Percentiles rank a stretch among this genome's conserved stretches.
Conservation (phyloP, 1,284 basidiomycete species). For the Farysia itapuensis region DNA sequence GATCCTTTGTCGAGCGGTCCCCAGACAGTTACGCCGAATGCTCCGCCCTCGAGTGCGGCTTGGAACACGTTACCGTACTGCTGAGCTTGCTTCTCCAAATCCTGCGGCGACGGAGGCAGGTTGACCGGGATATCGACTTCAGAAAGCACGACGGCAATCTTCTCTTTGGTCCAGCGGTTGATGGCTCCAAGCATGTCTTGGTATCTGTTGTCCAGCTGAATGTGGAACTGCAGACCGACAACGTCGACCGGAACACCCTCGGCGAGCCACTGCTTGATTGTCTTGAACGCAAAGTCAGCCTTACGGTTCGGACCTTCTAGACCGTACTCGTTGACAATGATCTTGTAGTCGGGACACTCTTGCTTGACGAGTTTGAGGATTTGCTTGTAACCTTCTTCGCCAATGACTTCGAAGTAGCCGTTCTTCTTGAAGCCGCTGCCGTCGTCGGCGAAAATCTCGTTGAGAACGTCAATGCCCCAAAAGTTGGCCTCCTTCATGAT, state of each 20-base stretch:
- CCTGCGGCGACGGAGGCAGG: constrained; percentile 14
- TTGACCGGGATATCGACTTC: constrained; percentile 30
- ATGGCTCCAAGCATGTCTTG: constrained; percentile 26
- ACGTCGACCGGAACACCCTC: constrained; percentile 21
- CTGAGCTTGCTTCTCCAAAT: constrained; percentile 32
- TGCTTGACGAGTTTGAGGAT: constrained; percentile 27
- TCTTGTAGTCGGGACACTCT: constrained; percentile 21
- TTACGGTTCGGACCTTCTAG: constrained; percentile 22
- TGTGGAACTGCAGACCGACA: constrained; percentile 32
- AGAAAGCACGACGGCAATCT: constrained; percentile 27
- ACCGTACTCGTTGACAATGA: constrained; percentile 37
- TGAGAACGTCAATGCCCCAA: constrained; percentile 33
- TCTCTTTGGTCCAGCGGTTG: constrained; percentile 18
- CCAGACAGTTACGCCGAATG: constrained; percentile 21
- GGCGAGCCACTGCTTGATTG: constrained; percentile 29
- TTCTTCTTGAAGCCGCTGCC: constrained; percentile 34
- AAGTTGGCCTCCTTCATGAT: constrained; percentile 35
- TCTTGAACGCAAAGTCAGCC: constrained; percentile 35
- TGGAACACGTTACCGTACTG: constrained; percentile 26
- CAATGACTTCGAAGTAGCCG: constrained; percentile 31
- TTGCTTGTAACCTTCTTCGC: constrained; percentile 32
- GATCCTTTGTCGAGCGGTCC: constrained; percentile 12
- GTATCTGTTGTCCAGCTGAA: constrained; percentile 7
- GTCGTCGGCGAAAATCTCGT: constrained; percentile 32
- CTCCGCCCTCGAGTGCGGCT: constrained; percentile 25